These are phyloP conservation scores for Fraxinus baroniana DNA, from an alignment of 305 asterid species.

Conservation along the genomic window DNA sequence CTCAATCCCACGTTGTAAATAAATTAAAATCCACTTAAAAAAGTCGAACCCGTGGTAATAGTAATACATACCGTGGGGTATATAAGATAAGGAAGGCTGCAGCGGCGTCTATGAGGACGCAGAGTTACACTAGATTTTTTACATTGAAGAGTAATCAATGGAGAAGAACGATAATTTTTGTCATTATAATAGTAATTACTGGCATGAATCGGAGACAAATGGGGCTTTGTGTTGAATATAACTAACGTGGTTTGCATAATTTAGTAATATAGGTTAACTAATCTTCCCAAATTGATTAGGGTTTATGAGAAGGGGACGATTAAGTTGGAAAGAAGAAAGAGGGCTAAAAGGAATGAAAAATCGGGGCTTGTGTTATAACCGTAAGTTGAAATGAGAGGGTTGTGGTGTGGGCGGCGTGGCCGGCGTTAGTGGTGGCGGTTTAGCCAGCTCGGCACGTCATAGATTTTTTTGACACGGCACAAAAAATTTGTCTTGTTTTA, in stretches of 20 bases:
- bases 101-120: slow-evolving; percentile 39
- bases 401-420: slow-evolving; percentile 36
- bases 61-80: slow-evolving; percentile 43
- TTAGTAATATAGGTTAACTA: slow-evolving; percentile 7
- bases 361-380: slow-evolving; percentile 8
- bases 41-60: not conserved
- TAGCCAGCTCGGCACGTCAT: slow-evolving; percentile 50
- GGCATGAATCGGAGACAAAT: slow-evolving; percentile 51
- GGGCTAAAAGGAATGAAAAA: slow-evolving; percentile 18
- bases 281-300: slow-evolving; percentile 23
- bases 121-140: slow-evolving; percentile 36
- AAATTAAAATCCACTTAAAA: not conserved
- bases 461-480: slow-evolving; percentile 29
- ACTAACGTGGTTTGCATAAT: slow-evolving; percentile 70
- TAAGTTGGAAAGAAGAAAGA: not conserved
- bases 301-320: slow-evolving; percentile 23
- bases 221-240: slow-evolving; percentile 59
- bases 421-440: slow-evolving; percentile 56
- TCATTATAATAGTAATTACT: slow-evolving; percentile 17
- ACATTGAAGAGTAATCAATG: slow-evolving; percentile 29
- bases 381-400: slow-evolving; percentile 4
- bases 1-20: not conserved
- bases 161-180: slow-evolving; percentile 32
- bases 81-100: slow-evolving; percentile 38
- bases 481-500: not conserved